phyloP scores from a whole-genome alignment of 495 filamentous ascomycete species.

The Echria macrotheca region DNA sequence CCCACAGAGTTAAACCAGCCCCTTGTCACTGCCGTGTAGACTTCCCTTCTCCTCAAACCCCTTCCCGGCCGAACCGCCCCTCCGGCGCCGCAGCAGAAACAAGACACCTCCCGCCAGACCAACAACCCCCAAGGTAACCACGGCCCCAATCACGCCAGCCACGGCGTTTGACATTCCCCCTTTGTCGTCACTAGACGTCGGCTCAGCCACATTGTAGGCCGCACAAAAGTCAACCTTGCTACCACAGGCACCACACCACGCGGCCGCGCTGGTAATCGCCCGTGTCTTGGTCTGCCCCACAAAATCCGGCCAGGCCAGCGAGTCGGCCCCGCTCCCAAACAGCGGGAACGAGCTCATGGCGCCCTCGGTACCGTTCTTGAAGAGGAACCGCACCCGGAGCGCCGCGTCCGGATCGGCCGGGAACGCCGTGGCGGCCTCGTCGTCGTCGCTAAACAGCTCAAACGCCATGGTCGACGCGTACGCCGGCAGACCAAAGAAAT shows the following conservation, averaged over 20 bases:
- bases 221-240: slow-evolving; percentile 17
- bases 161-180: slow-evolving; percentile 6
- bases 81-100: not conserved
- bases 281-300: not conserved
- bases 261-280: slow-evolving; percentile 2
- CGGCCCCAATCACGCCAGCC: slow-evolving; percentile 5
- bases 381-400: slow-evolving; percentile 15
- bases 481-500: slow-evolving; percentile 18
- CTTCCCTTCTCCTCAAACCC: not conserved
- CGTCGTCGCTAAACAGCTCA: slow-evolving; percentile 14
- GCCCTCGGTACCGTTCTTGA: slow-evolving; percentile 17
- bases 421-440: not conserved
- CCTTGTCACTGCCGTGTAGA: not conserved
- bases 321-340: slow-evolving; percentile 5
- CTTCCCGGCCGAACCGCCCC: not conserved
- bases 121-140: slow-evolving; percentile 9
- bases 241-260: slow-evolving; percentile 14
- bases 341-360: slow-evolving; percentile 10
- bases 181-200: not conserved
- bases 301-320: slow-evolving; percentile 16
- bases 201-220: not conserved
- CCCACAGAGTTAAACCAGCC: not conserved
- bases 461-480: slow-evolving; percentile 22
- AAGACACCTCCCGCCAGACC: not conserved
- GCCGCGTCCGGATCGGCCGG: not conserved